Evolutionary conservation across 1,284 basidiomycete genomes (phyloP).

Genomic region (Thelephora terrestris): DNA sequence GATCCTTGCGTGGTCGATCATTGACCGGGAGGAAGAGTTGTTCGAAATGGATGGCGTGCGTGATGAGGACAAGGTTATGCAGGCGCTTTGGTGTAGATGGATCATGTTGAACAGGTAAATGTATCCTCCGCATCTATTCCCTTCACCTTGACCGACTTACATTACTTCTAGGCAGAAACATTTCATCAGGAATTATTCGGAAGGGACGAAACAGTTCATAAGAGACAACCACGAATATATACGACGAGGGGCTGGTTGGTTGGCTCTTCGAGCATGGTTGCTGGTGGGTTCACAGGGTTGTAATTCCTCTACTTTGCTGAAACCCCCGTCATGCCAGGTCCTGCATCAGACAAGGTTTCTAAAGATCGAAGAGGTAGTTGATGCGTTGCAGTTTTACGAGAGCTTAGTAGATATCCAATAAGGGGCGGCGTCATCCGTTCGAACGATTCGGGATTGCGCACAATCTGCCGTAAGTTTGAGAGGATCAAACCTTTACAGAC

Average conservation of each 20-base stretch:
- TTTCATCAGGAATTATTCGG: slow-evolving; percentile 46
- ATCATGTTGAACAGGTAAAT: slow-evolving; percentile 51
- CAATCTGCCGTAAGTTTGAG: no score
- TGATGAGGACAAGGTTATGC: slow-evolving; percentile 68
- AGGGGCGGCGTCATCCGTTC: no score
- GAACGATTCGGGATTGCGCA: no score
- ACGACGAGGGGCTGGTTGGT: slow-evolving; percentile 55
- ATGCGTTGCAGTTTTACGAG: slow-evolving; percentile 16
- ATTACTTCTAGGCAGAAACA: slow-evolving; percentile 23
- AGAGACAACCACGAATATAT: slow-evolving; percentile 54
- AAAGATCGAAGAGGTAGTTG: slow-evolving; percentile 9
- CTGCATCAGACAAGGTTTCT: slow-evolving; percentile 15
- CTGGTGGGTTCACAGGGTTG: slow-evolving; percentile 31
- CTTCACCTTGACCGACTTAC: slow-evolving; percentile 1
- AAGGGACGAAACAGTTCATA: slow-evolving; percentile 43
- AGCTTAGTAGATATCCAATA: no score
- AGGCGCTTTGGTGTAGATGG: slow-evolving; percentile 67
- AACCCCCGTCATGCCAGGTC: slow-evolving; percentile 9
- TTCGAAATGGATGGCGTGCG: slow-evolving; percentile 55
- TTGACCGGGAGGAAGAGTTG: slow-evolving; percentile 63
- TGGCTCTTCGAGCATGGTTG: slow-evolving; percentile 49
- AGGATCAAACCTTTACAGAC: no score
- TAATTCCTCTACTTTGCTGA: not conserved
- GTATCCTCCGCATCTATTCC: not conserved
- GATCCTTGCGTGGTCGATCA: slow-evolving; percentile 50